Percentiles rank a stretch among this genome's conserved stretches.
Evolutionary conservation across 345 rosid genomes (phyloP).

Genomic region (Turnera subulata): DNA sequence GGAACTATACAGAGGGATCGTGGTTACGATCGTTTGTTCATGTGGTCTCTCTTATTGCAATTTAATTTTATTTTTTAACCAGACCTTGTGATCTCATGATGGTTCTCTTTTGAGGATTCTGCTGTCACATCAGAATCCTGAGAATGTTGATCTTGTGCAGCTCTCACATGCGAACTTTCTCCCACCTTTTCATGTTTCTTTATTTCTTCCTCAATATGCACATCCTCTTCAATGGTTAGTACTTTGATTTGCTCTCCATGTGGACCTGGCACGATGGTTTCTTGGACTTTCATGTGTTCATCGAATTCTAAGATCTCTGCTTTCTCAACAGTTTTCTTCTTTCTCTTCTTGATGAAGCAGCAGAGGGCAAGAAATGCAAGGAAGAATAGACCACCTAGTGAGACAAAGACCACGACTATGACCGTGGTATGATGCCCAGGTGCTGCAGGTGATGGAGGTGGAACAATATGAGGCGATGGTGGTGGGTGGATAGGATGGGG

Average conservation of each 20-base stretch:
- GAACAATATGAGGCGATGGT: constrained; percentile 44
- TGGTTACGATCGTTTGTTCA: neutral
- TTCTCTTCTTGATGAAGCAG: constrained; percentile 49
- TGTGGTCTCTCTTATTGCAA: neutral
- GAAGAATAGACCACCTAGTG: constrained; percentile 56
- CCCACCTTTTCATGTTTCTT: constrained; percentile 26
- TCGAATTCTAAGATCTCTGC: constrained; percentile 39
- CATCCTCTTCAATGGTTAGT: constrained; percentile 47
- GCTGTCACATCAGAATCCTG: constrained; percentile 17
- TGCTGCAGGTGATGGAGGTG: constrained; percentile 39
- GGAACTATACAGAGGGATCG: too few species aligned
- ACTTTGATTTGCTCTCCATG: constrained; percentile 38
- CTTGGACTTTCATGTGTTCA: constrained; percentile 49
- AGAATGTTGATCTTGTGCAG: constrained; percentile 23
- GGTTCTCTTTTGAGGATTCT: too few species aligned
- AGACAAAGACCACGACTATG: constrained; percentile 49
- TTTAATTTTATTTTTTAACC: constrained; percentile 14
- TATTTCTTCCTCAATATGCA: constrained; percentile 39
- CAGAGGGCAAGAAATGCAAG: constrained; percentile 58
- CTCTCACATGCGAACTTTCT: constrained; percentile 19
- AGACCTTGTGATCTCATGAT: constrained; percentile 32
- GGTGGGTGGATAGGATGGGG: constrained; percentile 33
- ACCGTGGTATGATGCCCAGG: constrained; percentile 51
- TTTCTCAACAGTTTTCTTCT: constrained; percentile 32
- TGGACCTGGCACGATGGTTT: constrained; percentile 45